Evolutionary conservation across 2,329 filamentous ascomycete species (phyloP).

Genomic region (Calonectria pseudoreteaudii): DNA sequence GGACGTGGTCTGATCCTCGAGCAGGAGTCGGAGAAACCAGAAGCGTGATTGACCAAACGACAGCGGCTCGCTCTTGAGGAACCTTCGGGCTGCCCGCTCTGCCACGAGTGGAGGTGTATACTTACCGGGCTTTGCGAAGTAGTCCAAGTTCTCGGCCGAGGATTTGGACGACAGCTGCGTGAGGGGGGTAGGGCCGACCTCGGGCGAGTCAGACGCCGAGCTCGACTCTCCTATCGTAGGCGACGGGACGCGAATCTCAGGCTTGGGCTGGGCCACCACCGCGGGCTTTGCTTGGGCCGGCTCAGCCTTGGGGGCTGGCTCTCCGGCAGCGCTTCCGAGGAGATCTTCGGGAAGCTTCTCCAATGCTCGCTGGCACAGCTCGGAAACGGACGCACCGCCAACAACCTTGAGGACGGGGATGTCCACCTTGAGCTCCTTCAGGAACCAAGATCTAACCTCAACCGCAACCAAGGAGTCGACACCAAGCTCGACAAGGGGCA

Average conservation of each 20-base stretch:
- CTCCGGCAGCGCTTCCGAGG: not conserved
- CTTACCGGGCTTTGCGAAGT: not conserved
- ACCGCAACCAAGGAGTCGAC: not conserved
- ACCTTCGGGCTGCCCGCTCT: not conserved
- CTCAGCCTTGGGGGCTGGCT: not conserved
- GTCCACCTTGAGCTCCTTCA: slow-evolving; percentile 55
- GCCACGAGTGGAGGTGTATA: not conserved
- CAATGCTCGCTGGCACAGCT: slow-evolving; percentile 3
- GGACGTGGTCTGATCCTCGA: slow-evolving; percentile 3
- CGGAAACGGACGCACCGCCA: slow-evolving; percentile 26
- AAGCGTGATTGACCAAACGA: not conserved
- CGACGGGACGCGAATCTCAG: not conserved
- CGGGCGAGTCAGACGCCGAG: not conserved
- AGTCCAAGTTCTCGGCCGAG: not conserved
- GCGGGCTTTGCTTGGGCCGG: not conserved
- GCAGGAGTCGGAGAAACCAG: slow-evolving; percentile 22
- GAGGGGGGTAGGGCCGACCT: not conserved
- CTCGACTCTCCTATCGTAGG: not conserved
- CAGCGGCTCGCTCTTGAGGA: not conserved
- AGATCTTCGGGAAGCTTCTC: not conserved
- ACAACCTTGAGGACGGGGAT: slow-evolving; percentile 58
- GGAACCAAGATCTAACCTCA: slow-evolving; percentile 61
- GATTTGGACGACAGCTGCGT: not conserved
- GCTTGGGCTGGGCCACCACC: not conserved
- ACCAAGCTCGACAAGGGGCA: not conserved